Conservation (phyloP, 2,329 filamentous ascomycete genomes). For the Fusarium sp. region DNA sequence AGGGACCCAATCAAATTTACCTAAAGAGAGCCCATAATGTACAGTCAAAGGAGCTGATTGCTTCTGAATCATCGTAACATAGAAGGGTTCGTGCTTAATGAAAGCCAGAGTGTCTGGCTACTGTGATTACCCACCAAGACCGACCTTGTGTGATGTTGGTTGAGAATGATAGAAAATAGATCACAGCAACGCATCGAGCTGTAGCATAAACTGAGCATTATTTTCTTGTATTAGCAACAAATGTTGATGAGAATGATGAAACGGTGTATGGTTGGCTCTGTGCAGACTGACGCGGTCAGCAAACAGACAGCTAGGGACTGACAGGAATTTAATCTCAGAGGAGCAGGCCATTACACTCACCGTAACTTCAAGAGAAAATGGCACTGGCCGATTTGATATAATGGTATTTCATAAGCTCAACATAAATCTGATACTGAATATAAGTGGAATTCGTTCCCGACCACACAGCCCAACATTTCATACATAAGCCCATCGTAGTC, state of each 20-base stretch:
- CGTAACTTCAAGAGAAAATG: not conserved
- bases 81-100: too few species aligned
- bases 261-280: not conserved
- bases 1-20: not conserved
- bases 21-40: too few species aligned
- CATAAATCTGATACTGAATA: conserved; percentile 7
- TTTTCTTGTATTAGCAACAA: not conserved
- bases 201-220: not conserved
- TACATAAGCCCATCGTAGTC: conserved; percentile 9
- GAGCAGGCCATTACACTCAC: not conserved
- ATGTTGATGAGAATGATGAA: not conserved
- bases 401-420: conserved; percentile 10
- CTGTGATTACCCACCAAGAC: not conserved
- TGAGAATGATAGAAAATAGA: not conserved
- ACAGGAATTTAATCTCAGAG: not conserved
- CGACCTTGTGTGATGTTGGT: not conserved
- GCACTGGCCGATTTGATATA: not conserved
- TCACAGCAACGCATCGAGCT: too few species aligned
- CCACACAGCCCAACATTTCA: conserved; percentile 7
- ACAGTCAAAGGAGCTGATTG: too few species aligned
- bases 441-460: conserved; percentile 26
- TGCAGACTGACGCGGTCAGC: not conserved
- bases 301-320: not conserved
- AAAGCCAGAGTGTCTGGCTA: not conserved
- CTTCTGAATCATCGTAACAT: not conserved